These are phyloP conservation scores for Peronospora tabacina DNA, from an alignment of 352 stramenopile genomes.

Conservation along the genomic window DNA sequence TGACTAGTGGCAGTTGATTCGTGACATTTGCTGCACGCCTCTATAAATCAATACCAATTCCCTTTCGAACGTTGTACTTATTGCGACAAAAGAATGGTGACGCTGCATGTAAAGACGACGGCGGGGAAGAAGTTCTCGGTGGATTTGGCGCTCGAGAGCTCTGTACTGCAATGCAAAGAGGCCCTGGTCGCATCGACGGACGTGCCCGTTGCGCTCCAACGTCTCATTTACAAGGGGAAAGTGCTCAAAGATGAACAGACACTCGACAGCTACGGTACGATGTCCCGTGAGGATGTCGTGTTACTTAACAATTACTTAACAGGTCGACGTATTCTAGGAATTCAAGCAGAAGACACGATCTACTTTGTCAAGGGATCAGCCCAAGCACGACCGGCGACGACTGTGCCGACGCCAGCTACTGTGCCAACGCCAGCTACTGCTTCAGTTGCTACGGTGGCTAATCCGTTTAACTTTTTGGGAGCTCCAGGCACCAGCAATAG, in stretches of 20 bases:
- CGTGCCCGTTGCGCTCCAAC: conserved; percentile 68
- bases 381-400: conserved; percentile 17
- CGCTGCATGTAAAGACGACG: conserved; percentile 79
- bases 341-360: conserved; percentile 70
- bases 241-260: conserved; percentile 87
- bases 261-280: conserved; percentile 70
- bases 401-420: conserved; percentile 3
- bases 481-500: conserved; percentile 12
- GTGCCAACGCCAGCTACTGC: conserved; percentile 18
- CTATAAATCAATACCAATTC: not conserved
- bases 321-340: conserved; percentile 28
- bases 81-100: conserved; percentile 38
- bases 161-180: conserved; percentile 73
- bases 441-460: conserved; percentile 21
- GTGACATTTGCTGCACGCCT: not conserved
- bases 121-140: conserved; percentile 72
- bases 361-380: conserved; percentile 79
- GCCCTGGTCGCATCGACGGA: conserved; percentile 59
- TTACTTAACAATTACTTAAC: not conserved
- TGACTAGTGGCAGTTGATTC: not conserved
- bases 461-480: conserved; percentile 46
- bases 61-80: not conserved
- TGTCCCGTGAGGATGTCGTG: not conserved
- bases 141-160: conserved; percentile 58
- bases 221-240: conserved; percentile 87